These are phyloP conservation scores for Phytophthora uliginosa DNA, from an alignment of 352 stramenopile genomes.

Conservation along the genomic window DNA sequence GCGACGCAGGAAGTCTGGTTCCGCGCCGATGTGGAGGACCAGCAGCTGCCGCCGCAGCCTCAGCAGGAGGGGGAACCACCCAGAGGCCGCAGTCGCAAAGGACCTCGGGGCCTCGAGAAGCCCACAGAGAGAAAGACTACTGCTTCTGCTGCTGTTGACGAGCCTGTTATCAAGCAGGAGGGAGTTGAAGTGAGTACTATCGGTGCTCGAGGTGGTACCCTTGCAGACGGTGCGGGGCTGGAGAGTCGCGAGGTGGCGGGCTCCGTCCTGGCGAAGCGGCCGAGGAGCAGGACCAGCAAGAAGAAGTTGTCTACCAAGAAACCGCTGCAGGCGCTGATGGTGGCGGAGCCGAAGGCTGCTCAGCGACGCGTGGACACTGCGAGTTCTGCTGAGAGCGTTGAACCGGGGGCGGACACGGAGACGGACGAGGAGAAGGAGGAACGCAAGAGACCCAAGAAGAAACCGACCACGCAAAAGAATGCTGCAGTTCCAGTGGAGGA, in stretches of 20 bases:
- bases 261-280: conserved; percentile 24
- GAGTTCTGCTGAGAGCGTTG: conserved; percentile 33
- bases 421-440: conserved; percentile 28
- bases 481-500: conserved; percentile 48
- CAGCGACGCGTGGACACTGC: conserved; percentile 3
- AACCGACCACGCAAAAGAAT: not conserved
- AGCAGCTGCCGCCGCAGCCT: not conserved
- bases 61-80: not conserved
- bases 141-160: not conserved
- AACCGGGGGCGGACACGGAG: conserved; percentile 38
- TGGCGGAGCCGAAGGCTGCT: conserved; percentile 16
- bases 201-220: conserved; percentile 1
- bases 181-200: conserved; percentile 11
- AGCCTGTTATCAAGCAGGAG: conserved; percentile 35
- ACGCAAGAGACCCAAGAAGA: conserved; percentile 24
- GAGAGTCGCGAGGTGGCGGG: conserved; percentile 21
- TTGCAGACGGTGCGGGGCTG: conserved; percentile 17
- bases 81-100: conserved; percentile 1
- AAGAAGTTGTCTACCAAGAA: conserved; percentile 35
- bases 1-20: conserved; percentile 71
- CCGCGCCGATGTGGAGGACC: not conserved
- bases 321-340: conserved; percentile 18
- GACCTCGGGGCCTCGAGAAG: conserved; percentile 4
- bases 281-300: conserved; percentile 35
- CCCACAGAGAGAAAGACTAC: not conserved